A percentile compares a stretch with the other conserved stretches of the same genome.
Conservation (phyloP, 768 basidiomycete species). For the Botryobasidium botryosum region DNA sequence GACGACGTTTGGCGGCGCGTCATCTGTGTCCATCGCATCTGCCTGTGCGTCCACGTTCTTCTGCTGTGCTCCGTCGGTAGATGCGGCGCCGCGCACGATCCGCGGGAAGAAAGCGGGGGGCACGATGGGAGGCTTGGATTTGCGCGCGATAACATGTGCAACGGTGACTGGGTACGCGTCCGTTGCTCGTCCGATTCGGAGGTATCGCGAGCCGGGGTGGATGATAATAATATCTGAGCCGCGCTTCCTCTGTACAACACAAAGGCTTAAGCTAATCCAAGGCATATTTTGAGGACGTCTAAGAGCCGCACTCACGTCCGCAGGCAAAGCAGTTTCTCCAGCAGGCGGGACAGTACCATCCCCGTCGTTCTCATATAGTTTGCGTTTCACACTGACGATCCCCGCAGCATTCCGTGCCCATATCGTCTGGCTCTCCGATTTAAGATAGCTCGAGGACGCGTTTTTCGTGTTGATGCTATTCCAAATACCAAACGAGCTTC, state of each 20-base stretch:
- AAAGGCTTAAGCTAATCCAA: slow-evolving; percentile 17
- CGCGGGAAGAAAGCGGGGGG: no score
- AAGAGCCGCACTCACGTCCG: slow-evolving; percentile 6
- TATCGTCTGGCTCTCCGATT: slow-evolving; percentile 52
- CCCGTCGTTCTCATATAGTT: slow-evolving; percentile 1
- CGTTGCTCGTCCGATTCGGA: slow-evolving; percentile 22
- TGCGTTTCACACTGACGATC: slow-evolving; percentile 27
- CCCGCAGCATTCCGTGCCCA: slow-evolving; percentile 36
- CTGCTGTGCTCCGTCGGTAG: no score
- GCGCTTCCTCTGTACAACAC: no score
- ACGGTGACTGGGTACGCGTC: slow-evolving; percentile 15
- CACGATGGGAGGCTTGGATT: no score
- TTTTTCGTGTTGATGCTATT: slow-evolving; percentile 54
- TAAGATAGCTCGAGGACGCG: slow-evolving; percentile 58
- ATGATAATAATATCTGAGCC: slow-evolving; percentile 19
- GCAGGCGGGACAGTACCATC: slow-evolving; percentile 14
- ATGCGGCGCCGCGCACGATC: no score
- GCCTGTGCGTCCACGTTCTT: no score
- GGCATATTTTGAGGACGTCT: slow-evolving; percentile 2
- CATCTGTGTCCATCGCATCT: slow-evolving; percentile 4
- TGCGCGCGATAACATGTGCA: slow-evolving; percentile 13
- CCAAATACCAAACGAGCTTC: slow-evolving; percentile 27
- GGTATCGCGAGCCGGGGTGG: slow-evolving; percentile 23
- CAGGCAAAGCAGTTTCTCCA: no score
- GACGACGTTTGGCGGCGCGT: slow-evolving; percentile 13